These are phyloP conservation scores for Globisporangium acanthophoron DNA, from an alignment of 352 stramenopile species.

Conservation along the genomic window DNA sequence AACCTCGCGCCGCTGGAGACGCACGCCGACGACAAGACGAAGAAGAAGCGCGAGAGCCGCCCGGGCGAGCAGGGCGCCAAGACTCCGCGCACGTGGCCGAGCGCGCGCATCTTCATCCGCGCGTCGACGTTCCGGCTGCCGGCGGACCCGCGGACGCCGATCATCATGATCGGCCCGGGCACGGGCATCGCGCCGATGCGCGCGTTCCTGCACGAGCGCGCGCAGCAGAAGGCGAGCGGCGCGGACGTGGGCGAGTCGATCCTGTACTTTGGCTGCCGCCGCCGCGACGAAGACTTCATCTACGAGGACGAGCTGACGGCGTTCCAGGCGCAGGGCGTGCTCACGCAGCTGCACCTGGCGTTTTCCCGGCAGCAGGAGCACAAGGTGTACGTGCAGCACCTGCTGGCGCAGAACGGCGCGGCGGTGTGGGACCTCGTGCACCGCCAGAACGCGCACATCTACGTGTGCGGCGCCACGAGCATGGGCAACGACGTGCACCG, in stretches of 20 bases:
- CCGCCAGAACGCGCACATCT: slow-evolving; percentile 86
- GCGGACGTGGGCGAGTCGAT: slow-evolving; percentile 78
- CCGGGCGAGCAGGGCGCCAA: slow-evolving; percentile 71
- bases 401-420: slow-evolving; percentile 79
- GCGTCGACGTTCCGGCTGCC: slow-evolving; percentile 96
- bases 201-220: slow-evolving; percentile 94
- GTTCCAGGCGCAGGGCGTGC: slow-evolving; percentile 78
- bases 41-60: slow-evolving; percentile 68
- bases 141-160: slow-evolving; percentile 75
- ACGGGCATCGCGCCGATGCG: slow-evolving; percentile 98
- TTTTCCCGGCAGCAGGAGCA: slow-evolving; percentile 92
- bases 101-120: slow-evolving; percentile 89
- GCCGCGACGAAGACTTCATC: slow-evolving; percentile 83
- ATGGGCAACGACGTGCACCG: slow-evolving; percentile 97
- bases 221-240: slow-evolving; percentile 56
- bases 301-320: slow-evolving; percentile 90
- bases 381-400: slow-evolving; percentile 98
- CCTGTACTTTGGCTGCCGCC: slow-evolving; percentile 92
- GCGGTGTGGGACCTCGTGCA: slow-evolving; percentile 57
- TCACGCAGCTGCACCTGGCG: slow-evolving; percentile 91
- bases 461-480: slow-evolving; percentile 95
- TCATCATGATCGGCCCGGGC: slow-evolving; percentile 94
- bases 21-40: slow-evolving; percentile 41
- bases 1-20: slow-evolving; percentile 38
- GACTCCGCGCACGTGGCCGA: slow-evolving; percentile 56